These are phyloP conservation scores for Fusarium piperis DNA, from an alignment of 2,329 filamentous ascomycete genomes.

Conservation along the genomic window DNA sequence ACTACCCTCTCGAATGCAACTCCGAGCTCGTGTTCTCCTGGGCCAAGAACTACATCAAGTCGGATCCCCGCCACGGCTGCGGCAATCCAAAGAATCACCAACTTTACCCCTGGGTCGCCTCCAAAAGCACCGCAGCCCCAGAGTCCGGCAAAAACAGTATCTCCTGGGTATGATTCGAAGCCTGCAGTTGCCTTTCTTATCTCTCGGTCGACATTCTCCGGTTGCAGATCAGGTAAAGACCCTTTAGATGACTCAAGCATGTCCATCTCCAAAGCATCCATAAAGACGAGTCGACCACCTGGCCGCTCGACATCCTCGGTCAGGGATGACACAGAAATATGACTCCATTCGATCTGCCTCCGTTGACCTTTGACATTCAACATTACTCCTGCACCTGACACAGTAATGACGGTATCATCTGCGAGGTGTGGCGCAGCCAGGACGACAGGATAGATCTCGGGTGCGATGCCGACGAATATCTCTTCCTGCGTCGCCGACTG, in stretches of 20 bases:
- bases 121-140: slow-evolving; percentile 52
- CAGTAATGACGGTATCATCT: slow-evolving; percentile 40
- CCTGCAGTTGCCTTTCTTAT: slow-evolving; percentile 43
- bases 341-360: slow-evolving; percentile 41
- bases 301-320: slow-evolving; percentile 3
- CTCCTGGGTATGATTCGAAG: slow-evolving; percentile 34
- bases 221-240: slow-evolving; percentile 41
- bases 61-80: slow-evolving; percentile 37
- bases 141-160: slow-evolving; percentile 41
- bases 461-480: slow-evolving; percentile 47
- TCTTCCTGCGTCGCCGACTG: slow-evolving; percentile 51
- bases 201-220: slow-evolving; percentile 43
- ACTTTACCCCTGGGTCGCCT: slow-evolving; percentile 46
- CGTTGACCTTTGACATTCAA: slow-evolving; percentile 43
- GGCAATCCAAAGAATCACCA: slow-evolving; percentile 46
- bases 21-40: slow-evolving; percentile 33
- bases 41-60: slow-evolving; percentile 30
- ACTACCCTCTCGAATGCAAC: slow-evolving; percentile 6
- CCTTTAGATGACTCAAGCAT: slow-evolving; percentile 24
- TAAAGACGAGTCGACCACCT: slow-evolving; percentile 47
- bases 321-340: not conserved
- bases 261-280: slow-evolving; percentile 51
- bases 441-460: slow-evolving; percentile 48
- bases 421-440: slow-evolving; percentile 45
- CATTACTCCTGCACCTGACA: slow-evolving; percentile 44